Conservation (phyloP, 441 rosid species). For the Manihot esculenta region DNA sequence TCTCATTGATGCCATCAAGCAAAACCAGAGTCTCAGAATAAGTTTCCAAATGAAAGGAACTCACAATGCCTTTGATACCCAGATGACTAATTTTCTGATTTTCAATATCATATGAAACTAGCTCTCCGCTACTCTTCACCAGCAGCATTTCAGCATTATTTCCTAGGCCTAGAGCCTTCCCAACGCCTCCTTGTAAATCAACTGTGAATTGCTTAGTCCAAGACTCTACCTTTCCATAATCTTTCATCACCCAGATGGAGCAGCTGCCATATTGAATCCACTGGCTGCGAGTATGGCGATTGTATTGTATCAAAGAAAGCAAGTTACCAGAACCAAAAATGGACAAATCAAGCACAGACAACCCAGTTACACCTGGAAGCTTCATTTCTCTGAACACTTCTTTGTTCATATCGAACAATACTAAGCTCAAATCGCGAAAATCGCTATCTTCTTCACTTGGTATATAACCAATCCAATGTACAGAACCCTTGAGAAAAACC, state of each 20-base stretch:
- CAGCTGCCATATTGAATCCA: slow-evolving; percentile 16
- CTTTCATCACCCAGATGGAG: slow-evolving; percentile 31
- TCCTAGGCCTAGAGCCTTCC: slow-evolving; percentile 20
- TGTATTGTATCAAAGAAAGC: slow-evolving; percentile 22
- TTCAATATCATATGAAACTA: slow-evolving; percentile 2
- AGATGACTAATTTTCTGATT: not conserved
- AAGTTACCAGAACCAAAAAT: not conserved
- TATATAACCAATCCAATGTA: slow-evolving; percentile 31
- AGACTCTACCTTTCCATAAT: slow-evolving; percentile 21
- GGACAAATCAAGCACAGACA: slow-evolving; percentile 16
- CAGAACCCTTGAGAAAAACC: slow-evolving; percentile 21
- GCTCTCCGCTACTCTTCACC: slow-evolving; percentile 9
- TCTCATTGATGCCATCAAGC: slow-evolving; percentile 7
- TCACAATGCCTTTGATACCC: slow-evolving; percentile 4
- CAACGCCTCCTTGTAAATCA: slow-evolving; percentile 16
- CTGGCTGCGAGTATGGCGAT: not conserved
- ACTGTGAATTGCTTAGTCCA: slow-evolving; percentile 23
- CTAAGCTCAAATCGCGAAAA: slow-evolving; percentile 12
- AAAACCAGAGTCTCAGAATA: slow-evolving; percentile 25
- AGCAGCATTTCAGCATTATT: slow-evolving; percentile 15
- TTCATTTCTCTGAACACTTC: slow-evolving; percentile 25
- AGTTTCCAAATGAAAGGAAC: slow-evolving; percentile 12
- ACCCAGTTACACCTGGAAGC: slow-evolving; percentile 16
- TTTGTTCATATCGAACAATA: slow-evolving; percentile 7
- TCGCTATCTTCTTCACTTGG: not conserved